Base-by-base conservation (phyloP, 768 basidiomycete species). In the Goffeauzyma gilvescens region DNA sequence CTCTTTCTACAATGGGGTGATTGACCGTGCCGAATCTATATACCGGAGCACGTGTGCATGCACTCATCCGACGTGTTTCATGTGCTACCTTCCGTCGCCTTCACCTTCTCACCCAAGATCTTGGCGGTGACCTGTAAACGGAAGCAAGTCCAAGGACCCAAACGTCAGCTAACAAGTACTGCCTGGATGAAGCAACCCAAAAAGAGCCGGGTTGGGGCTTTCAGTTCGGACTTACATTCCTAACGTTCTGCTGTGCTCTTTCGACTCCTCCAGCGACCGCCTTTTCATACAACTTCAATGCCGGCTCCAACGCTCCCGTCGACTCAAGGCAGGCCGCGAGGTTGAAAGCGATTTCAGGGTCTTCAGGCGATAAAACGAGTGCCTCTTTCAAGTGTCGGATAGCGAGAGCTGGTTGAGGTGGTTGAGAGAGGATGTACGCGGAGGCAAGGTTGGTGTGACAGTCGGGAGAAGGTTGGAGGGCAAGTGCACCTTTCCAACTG, bases 331-430 rank as follows among this genome's bases (percentile, higher is more conserved):
- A 50, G 3, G 61, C 61, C 18, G 57, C 61, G 23, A 63, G 55
- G 50, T 63, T 63, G 55, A 63, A 63, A 22, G 59, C 58, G 44
- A 62, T 60, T 57, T 63, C 61, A 18, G 58, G 57, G 44, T 63
- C 61, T 32, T 59, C 54, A 9, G 61, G 61, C 2, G 54, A 42
- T 7, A 63, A 51, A 33, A 57, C 55, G 8, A 63, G 37, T 10
- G 59, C 61, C 18, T 53, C 38, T 50, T 63, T 63, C 13, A 65
- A 42, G 42, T 66, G 58, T 36, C 60, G 56, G 38, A 66, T 58
- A 10, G 65, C 65, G 38, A 60, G 42, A n/a, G 60, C 65, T 5
- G 62, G 55, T 30, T 60, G 52, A 17, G 64, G 64, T 21, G 65
- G 64, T 28, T 51, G 48, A n/a, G 55, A 52, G 9, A 66, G 49